Percentiles rank a stretch among this genome's conserved stretches.
Evolutionary conservation across 306 rosid genomes (phyloP).

Genomic region (Sicyos edulis): DNA sequence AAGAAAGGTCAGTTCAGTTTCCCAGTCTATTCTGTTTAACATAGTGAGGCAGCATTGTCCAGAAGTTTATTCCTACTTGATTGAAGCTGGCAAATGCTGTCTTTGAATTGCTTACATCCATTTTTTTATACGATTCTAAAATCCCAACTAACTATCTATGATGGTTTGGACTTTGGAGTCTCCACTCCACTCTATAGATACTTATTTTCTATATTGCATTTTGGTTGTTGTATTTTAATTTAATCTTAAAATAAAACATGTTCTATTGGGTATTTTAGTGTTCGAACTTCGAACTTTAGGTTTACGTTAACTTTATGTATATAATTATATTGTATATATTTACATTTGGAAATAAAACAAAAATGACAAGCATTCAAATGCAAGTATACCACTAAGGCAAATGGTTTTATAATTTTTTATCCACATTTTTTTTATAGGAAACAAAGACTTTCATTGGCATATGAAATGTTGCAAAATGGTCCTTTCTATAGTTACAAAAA

Average conservation of each 20-base stretch:
- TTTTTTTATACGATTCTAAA: not conserved
- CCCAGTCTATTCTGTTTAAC: slow-evolving; percentile 7
- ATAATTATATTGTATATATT: not conserved
- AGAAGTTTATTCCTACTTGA: not conserved
- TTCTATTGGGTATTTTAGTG: not conserved
- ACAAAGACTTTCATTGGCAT: no score
- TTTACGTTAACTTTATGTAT: not conserved
- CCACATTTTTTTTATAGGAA: not conserved
- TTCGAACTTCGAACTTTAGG: not conserved
- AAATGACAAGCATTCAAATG: slow-evolving; percentile 1
- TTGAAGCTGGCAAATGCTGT: not conserved
- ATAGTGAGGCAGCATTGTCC: not conserved
- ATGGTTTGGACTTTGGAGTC: no score
- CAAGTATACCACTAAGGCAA: not conserved
- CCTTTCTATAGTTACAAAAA: no score
- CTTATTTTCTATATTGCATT: not conserved
- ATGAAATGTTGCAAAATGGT: no score
- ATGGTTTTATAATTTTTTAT: not conserved
- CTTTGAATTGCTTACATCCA: not conserved
- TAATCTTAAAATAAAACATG: not conserved
- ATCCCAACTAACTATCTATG: no score
- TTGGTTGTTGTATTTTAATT: not conserved
- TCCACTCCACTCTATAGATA: not conserved
- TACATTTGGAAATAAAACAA: not conserved
- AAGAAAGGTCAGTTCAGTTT: slow-evolving; percentile 60